Evolutionary conservation across 176 grass and related monocot genomes (phyloP).

Genomic region (Musa beccarii): DNA sequence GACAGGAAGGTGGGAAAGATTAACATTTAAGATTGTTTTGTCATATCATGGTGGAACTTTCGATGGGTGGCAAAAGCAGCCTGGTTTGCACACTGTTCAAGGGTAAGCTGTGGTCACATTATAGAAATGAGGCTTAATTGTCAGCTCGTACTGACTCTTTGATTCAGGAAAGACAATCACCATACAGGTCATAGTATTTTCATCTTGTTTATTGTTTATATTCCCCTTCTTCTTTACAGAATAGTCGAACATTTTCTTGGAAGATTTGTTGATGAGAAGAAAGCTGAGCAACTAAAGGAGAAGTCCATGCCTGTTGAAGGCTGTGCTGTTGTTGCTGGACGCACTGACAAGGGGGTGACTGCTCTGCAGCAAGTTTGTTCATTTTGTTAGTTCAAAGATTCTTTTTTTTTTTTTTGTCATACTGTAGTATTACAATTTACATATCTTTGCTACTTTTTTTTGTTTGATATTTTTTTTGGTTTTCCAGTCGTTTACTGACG

Average conservation of each 20-base stretch:
- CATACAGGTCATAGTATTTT: not conserved
- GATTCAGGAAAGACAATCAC: not conserved
- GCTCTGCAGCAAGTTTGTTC: slow-evolving; percentile 99
- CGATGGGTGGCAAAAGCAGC: slow-evolving; percentile 96
- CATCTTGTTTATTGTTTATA: slow-evolving; percentile 2
- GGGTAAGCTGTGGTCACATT: slow-evolving; percentile 45
- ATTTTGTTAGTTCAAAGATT: slow-evolving; percentile 81
- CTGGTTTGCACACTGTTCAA: slow-evolving; percentile 74
- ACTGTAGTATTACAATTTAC: not conserved
- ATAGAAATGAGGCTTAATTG: slow-evolving; percentile 9
- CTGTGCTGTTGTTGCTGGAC: slow-evolving; percentile 60
- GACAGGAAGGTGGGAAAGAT: slow-evolving; percentile 74
- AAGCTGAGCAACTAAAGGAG: slow-evolving; percentile 65
- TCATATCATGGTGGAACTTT: slow-evolving; percentile 76
- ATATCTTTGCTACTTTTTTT: not conserved
- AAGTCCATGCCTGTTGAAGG: slow-evolving; percentile 86
- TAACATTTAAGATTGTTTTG: slow-evolving; percentile 73
- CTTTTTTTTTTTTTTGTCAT: slow-evolving; percentile 2
- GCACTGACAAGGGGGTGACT: slow-evolving; percentile 96
- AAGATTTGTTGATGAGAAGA: slow-evolving; percentile 84
- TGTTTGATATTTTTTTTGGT: not conserved
- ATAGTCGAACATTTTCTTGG: slow-evolving; percentile 64
- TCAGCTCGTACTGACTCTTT: not conserved
- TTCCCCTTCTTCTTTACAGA: slow-evolving; percentile 27
- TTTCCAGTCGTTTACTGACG: not conserved